Evolutionary conservation across 1,139 yeast genomes (phyloP).

Genomic region (Candida buenavistaensis): DNA sequence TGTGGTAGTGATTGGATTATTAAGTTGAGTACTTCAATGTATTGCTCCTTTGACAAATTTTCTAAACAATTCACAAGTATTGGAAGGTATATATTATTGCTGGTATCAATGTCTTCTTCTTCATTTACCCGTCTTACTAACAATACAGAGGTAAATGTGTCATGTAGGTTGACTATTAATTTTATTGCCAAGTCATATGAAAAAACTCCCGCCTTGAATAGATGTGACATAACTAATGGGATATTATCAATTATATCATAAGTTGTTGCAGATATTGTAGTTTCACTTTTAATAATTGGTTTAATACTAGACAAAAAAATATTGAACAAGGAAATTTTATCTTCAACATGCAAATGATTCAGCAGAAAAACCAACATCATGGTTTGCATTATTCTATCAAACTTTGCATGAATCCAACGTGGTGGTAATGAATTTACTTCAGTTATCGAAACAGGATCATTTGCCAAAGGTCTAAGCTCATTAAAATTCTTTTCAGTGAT

Average conservation of each 20-base stretch:
- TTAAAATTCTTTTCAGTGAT: constrained; percentile 24
- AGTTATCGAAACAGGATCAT: constrained; percentile 27
- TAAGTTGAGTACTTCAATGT: constrained; percentile 22
- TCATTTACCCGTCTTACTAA: constrained; percentile 12
- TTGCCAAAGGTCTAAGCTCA: constrained; percentile 34
- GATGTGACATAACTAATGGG: constrained; percentile 24
- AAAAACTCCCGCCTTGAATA: constrained; percentile 20
- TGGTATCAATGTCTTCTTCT: constrained; percentile 4
- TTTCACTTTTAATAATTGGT: constrained; percentile 29
- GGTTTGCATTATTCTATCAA: constrained; percentile 31
- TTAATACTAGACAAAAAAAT: constrained; percentile 29
- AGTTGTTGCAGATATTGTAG: constrained; percentile 26
- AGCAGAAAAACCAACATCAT: constrained; percentile 26
- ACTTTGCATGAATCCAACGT: constrained; percentile 35
- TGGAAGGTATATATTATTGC: constrained; percentile 14
- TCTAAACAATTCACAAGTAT: constrained; percentile 14
- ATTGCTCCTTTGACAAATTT: constrained; percentile 18
- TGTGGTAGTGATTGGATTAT: constrained; percentile 25
- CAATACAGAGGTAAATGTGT: constrained; percentile 28
- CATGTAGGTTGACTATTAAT: constrained; percentile 23
- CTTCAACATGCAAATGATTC: constrained; percentile 23
- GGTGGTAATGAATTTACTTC: constrained; percentile 35
- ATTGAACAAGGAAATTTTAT: constrained; percentile 27
- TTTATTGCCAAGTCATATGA: constrained; percentile 17
- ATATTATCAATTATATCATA: constrained; percentile 33